Percentiles rank a stretch among this genome's conserved stretches.
phyloP scores from a whole-genome alignment of 2,329 filamentous ascomycete genomes.

The Neophaeococcomyces mojaviensis region DNA sequence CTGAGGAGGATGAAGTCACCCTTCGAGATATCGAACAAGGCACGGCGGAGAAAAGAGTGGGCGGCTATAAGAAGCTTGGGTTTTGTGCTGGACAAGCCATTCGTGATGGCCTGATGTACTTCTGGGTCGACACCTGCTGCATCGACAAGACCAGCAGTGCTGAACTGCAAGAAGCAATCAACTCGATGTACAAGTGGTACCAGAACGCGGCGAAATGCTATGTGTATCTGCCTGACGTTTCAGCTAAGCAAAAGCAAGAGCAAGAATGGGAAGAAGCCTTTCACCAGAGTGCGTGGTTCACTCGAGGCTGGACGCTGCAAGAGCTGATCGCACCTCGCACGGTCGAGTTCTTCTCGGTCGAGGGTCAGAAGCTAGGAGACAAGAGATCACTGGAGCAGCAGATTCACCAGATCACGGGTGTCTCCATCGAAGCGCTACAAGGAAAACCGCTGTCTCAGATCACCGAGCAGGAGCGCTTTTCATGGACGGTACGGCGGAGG shows the following conservation, averaged over 20 bases:
- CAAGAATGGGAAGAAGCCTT: not conserved
- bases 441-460: conserved; percentile 6
- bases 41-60: conserved; percentile 5
- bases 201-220: conserved; percentile 16
- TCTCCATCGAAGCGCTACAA: conserved; percentile 7
- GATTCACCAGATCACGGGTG: conserved; percentile 12
- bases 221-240: conserved; percentile 18
- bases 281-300: not conserved
- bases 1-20: not conserved
- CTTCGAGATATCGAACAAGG: not conserved
- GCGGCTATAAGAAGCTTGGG: conserved; percentile 7
- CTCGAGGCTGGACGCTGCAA: conserved; percentile 5
- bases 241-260: not conserved
- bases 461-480: conserved; percentile 13
- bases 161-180: conserved; percentile 21
- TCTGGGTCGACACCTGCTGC: conserved; percentile 25
- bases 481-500: conserved; percentile 16
- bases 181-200: conserved; percentile 24
- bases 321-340: conserved; percentile 11
- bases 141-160: conserved; percentile 22
- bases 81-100: conserved; percentile 10
- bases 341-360: conserved; percentile 13
- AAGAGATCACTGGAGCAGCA: conserved; percentile 11
- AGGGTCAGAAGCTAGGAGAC: conserved; percentile 10
- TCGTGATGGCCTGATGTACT: conserved; percentile 17